These are phyloP conservation scores for Fusarium acutatum DNA, from an alignment of 2,329 filamentous ascomycete species.

Conservation along the genomic window DNA sequence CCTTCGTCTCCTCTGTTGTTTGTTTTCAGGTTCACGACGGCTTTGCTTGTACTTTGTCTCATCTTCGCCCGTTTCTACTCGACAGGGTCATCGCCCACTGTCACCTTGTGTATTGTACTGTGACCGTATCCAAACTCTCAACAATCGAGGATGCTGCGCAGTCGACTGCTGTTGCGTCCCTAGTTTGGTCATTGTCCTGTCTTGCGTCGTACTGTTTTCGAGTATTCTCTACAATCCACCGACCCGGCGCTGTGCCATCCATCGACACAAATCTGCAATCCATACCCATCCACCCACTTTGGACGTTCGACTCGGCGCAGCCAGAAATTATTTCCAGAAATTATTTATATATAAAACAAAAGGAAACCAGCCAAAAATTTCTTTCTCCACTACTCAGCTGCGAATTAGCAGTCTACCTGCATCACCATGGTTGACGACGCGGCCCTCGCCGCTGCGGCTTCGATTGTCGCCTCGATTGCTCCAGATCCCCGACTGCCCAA, in stretches of 20 bases:
- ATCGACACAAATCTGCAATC: conserved; percentile 9
- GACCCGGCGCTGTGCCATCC: neutral
- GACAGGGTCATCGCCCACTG: conserved; percentile 23
- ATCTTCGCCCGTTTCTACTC: neutral
- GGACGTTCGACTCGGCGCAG: conserved; percentile 12
- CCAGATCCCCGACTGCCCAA: conserved; percentile 51
- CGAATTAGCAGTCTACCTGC: conserved; percentile 39
- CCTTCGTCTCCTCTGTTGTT: conserved; percentile 4
- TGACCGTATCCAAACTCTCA: conserved; percentile 4
- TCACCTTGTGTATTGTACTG: conserved; percentile 20
- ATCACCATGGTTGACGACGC: conserved; percentile 62
- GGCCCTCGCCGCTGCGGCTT: conserved; percentile 62
- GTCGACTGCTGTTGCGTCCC: conserved; percentile 24
- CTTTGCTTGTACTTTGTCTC: conserved; percentile 3
- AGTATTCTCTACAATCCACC: conserved; percentile 8
- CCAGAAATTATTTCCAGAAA: neutral
- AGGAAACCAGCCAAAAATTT: neutral
- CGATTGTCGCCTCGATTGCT: conserved; percentile 63
- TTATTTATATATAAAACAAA: neutral
- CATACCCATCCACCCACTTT: conserved; percentile 2
- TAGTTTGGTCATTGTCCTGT: conserved; percentile 27
- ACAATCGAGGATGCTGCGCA: conserved; percentile 35
- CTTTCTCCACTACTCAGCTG: conserved; percentile 35
- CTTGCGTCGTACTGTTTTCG: conserved; percentile 4
- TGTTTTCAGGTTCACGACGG: neutral